These are phyloP conservation scores for Leishmania tropica DNA, from an alignment of 208 protist species.

Conservation along the genomic window DNA sequence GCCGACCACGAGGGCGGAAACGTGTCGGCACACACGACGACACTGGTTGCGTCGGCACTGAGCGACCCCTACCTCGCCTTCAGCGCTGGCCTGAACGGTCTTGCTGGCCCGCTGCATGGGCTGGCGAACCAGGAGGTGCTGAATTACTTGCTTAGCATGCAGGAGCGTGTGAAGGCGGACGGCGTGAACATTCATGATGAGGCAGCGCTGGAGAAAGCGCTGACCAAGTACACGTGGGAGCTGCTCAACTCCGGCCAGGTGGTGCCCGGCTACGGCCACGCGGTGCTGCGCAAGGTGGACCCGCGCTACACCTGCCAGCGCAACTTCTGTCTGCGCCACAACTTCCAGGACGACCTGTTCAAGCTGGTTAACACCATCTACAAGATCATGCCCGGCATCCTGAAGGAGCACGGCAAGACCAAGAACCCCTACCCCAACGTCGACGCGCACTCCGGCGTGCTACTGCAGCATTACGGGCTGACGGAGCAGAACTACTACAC, in stretches of 20 bases:
- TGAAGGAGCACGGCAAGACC: constrained; percentile 98
- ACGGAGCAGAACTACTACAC: constrained; percentile 97
- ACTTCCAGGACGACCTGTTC: constrained; percentile 97
- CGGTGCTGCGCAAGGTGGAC: constrained; percentile 98
- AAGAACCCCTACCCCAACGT: constrained; percentile 99
- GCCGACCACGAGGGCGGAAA: constrained; percentile 97
- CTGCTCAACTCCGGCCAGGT: constrained; percentile 91
- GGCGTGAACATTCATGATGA: constrained; percentile 52
- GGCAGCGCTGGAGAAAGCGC: constrained; percentile 60
- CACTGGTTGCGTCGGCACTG: constrained; percentile 96
- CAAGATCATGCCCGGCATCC: constrained; percentile 93
- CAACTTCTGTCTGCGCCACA: constrained; percentile 96
- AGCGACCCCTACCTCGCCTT: constrained; percentile 97
- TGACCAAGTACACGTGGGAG: constrained; percentile 92
- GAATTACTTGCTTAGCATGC: constrained; percentile 71
- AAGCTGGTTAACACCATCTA: constrained; percentile 93
- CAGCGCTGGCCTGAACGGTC: constrained; percentile 93
- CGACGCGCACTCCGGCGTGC: constrained; percentile 95
- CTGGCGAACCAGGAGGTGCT: constrained; percentile 98
- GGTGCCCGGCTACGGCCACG: constrained; percentile 97
- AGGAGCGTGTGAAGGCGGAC: constrained; percentile 56
- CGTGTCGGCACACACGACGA: constrained; percentile 97
- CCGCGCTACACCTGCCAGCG: constrained; percentile 97
- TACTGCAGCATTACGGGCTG: constrained; percentile 97
- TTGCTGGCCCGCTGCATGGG: constrained; percentile 98